Conservation (phyloP, 257 asterid species). For the Euphrasia confusa region DNA sequence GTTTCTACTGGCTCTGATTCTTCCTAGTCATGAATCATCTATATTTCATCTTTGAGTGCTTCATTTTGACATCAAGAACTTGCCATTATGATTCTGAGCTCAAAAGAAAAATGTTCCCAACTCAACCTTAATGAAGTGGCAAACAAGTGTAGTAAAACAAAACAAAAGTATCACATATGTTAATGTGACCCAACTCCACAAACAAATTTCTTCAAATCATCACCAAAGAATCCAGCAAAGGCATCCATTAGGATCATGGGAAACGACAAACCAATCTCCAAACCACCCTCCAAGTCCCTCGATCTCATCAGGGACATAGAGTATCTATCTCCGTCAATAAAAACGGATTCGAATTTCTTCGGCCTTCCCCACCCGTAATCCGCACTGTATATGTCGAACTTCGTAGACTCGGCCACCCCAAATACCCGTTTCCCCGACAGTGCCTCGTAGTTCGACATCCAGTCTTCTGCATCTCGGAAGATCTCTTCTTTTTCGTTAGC, state of each 20-base stretch:
- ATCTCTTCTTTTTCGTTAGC: neutral
- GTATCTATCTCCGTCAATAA: neutral
- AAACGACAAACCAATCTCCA: slow-evolving; percentile 1
- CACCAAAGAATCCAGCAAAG: neutral
- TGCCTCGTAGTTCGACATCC: slow-evolving; percentile 4
- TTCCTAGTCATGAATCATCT: too few species aligned
- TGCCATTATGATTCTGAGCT: too few species aligned
- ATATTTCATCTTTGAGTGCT: too few species aligned
- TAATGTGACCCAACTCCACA: neutral
- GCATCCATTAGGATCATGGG: neutral
- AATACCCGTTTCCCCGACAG: neutral
- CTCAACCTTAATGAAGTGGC: neutral
- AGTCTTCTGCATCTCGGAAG: neutral
- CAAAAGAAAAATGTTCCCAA: too few species aligned
- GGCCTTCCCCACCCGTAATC: slow-evolving; percentile 6
- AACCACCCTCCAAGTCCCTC: neutral
- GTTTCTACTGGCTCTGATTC: too few species aligned
- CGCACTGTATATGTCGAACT: neutral
- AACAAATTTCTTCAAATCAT: neutral
- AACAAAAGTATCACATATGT: neutral
- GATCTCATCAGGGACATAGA: neutral
- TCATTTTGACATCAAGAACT: too few species aligned
- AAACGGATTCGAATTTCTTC: neutral
- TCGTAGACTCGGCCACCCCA: neutral
- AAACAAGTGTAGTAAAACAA: neutral